Evolutionary conservation across 208 protist species (phyloP), one percentile per base, ranked within the genome.

Genomic region (Leishmania turanica): DNA sequence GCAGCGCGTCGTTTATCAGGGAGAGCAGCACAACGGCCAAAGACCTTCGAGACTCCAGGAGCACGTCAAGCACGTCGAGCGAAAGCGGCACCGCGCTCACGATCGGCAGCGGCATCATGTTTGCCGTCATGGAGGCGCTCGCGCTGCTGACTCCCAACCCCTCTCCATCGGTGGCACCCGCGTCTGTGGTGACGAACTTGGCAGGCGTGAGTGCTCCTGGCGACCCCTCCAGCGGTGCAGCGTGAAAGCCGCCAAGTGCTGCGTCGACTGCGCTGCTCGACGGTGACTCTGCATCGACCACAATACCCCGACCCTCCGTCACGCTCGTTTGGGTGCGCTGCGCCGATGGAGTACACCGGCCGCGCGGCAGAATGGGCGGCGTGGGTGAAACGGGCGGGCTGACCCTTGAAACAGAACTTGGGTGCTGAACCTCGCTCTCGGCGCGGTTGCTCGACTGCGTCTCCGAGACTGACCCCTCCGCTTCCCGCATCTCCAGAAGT

Each of bases 1-100:
- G 88, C 54, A 95, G 58, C 11, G 88, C 77, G 45, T 92, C 90
- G 81, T 95, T 95, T 1, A 95, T 56, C n/a, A 74, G 79, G 21
- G 87, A 91, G 3, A 95, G 78, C 49, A 91, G 74, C 31, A 90
- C 83, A 75, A 89, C 24, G 0, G 83, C 87, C 1, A 93, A 78
- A 27, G 81, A 85, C 34, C 77, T 77, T 7, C 81, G 54, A 58
- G 71, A 77, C 49, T 49, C 68, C 53, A 85, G 77, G 8, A 85
- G 81, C 1, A 66, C 77, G 24, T 78, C 58, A 5, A 76, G 62
- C 27, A n/a, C 69, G 6, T 70, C 71, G 9, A 76, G 6, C 0
- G 77, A 65, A 5, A 85, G 62, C 5, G 71, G 53, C n/a, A 85
- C 81, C 19, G 77, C 19, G 45, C 81, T 47, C 24, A 72, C 68